Conservation (phyloP, 768 basidiomycete species). For the Pulveroboletus sp. region DNA sequence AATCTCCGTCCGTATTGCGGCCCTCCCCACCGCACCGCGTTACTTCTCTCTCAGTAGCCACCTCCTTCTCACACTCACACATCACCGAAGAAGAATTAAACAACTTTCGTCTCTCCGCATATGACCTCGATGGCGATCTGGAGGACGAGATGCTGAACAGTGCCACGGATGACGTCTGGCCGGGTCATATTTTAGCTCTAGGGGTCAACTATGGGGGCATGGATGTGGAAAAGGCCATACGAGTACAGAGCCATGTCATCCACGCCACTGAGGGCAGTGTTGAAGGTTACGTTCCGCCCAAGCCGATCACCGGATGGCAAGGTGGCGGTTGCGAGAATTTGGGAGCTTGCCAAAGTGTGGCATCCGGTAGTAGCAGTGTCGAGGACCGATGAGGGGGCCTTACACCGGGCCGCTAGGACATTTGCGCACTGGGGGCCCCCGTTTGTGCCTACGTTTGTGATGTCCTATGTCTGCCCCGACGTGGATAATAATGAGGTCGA, state of each 20-base stretch:
- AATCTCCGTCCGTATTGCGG: not conserved
- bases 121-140: constrained; percentile 26
- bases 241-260: constrained; percentile 1
- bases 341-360: not conserved
- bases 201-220: constrained; percentile 3
- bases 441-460: too few species aligned
- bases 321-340: constrained; percentile 13
- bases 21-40: constrained; percentile 15
- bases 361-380: too few species aligned
- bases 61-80: constrained; percentile 22
- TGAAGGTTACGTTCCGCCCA: not conserved
- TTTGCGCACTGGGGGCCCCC: too few species aligned
- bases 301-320: not conserved
- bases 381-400: too few species aligned
- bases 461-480: too few species aligned
- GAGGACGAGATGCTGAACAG: constrained; percentile 24
- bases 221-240: not conserved
- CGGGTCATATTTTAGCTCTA: constrained; percentile 8
- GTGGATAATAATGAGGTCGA: too few species aligned
- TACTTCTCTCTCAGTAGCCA: constrained; percentile 19
- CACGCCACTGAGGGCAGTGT: constrained; percentile 8
- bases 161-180: constrained; percentile 18
- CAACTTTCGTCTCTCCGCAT: constrained; percentile 19
- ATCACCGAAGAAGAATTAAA: constrained; percentile 22
- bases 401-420: too few species aligned